Conservation (phyloP, 1,284 basidiomycete species). For the Pseudozyma thailandica region DNA sequence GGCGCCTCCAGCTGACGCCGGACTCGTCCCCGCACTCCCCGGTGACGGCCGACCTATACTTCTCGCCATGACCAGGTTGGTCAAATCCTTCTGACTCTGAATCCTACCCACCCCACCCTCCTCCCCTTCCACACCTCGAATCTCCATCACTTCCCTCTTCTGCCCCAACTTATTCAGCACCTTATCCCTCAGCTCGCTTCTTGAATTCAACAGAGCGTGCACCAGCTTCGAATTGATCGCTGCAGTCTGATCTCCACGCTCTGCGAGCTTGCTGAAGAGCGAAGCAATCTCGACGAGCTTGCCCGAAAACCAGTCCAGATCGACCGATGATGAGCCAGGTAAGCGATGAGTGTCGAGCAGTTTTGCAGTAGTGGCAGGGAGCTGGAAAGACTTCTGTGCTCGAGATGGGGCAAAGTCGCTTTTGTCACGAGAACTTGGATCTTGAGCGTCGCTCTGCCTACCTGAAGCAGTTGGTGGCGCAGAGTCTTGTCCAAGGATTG, state of each 20-base stretch:
- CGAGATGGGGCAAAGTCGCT: constrained; percentile 21
- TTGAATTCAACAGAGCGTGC: constrained; percentile 22
- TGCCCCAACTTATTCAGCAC: constrained; percentile 23
- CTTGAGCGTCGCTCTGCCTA: not conserved
- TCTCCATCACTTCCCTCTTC: constrained; percentile 1
- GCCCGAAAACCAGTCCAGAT: constrained; percentile 31
- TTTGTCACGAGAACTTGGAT: not conserved
- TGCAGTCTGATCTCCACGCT: constrained; percentile 25
- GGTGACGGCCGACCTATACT: constrained; percentile 8
- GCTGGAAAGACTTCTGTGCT: constrained; percentile 10
- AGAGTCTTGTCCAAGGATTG: constrained; percentile 24
- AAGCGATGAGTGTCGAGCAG: constrained; percentile 1
- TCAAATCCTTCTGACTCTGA: constrained; percentile 28
- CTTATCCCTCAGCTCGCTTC: constrained; percentile 23
- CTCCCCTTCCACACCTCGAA: not conserved
- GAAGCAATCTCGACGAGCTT: constrained; percentile 28
- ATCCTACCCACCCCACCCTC: constrained; percentile 5
- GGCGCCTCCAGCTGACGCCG: not conserved
- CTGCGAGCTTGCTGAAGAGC: constrained; percentile 23
- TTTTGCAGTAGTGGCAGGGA: constrained; percentile 6
- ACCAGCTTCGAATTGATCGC: constrained; percentile 27
- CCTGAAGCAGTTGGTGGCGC: not conserved
- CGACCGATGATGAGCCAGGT: constrained; percentile 8
- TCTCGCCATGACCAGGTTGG: constrained; percentile 17
- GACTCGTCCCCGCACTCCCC: constrained; percentile 2